Conservation (phyloP, 768 basidiomycete species). For the Trametes maxima region DNA sequence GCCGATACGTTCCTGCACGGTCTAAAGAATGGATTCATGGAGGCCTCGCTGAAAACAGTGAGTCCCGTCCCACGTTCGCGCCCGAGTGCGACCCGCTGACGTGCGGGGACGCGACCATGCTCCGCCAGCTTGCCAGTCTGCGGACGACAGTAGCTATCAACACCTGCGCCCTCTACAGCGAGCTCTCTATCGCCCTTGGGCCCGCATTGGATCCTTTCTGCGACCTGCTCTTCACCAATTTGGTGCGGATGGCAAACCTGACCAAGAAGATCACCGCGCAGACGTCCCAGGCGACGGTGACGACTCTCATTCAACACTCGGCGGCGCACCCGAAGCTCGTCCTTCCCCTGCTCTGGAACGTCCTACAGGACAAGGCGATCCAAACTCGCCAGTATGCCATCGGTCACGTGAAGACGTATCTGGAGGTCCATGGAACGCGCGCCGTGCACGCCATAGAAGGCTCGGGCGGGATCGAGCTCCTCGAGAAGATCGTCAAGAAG, state of each 20-base stretch:
- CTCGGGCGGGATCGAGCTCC: conserved; percentile 62
- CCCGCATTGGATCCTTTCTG: conserved; percentile 75
- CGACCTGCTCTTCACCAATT: conserved; percentile 73
- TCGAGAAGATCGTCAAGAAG: conserved; percentile 77
- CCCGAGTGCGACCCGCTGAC: conserved; percentile 8
- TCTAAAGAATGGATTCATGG: conserved; percentile 78
- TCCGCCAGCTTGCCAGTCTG: conserved; percentile 73
- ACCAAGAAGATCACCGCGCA: conserved; percentile 93
- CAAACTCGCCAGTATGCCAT: conserved; percentile 70
- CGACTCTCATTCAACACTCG: conserved; percentile 66
- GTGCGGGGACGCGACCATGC: conserved; percentile 2
- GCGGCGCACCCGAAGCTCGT: conserved; percentile 71
- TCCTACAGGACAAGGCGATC: conserved; percentile 78
- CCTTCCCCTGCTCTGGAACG: conserved; percentile 67
- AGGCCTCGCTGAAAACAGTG: conserved; percentile 84
- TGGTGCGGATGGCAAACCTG: conserved; percentile 83
- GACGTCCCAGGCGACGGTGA: conserved; percentile 76
- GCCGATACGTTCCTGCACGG: conserved; percentile 72
- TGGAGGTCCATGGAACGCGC: conserved; percentile 71
- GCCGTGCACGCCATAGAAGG: conserved; percentile 69
- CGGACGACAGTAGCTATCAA: conserved; percentile 88
- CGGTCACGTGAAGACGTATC: conserved; percentile 71
- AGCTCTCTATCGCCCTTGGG: conserved; percentile 70
- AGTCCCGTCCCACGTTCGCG: conserved; percentile 32
- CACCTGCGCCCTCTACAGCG: conserved; percentile 75